Evolutionary conservation across 2,329 filamentous ascomycete species (phyloP).

Genomic region (Botrytis porri): DNA sequence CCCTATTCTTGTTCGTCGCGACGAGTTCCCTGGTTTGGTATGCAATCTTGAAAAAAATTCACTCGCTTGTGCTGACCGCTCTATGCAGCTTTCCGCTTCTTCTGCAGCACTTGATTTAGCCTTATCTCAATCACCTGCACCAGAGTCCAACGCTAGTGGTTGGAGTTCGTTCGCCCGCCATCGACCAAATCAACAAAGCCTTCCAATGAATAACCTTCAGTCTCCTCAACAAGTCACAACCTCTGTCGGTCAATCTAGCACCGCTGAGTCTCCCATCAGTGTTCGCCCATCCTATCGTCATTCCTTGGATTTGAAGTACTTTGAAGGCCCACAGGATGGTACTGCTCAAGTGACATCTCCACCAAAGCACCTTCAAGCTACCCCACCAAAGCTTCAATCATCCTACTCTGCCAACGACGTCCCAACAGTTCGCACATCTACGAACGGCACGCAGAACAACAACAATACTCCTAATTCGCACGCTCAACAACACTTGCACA

Average conservation of each 20-base stretch:
- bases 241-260: conserved; percentile 38
- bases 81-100: conserved; percentile 70
- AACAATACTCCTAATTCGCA: conserved; percentile 52
- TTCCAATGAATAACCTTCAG: conserved; percentile 33
- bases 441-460: conserved; percentile 35
- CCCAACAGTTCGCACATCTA: conserved; percentile 68
- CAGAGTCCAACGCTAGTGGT: conserved; percentile 46
- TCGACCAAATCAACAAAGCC: conserved; percentile 48
- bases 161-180: conserved; percentile 38
- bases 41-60: conserved; percentile 23
- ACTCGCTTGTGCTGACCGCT: conserved; percentile 40
- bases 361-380: conserved; percentile 53
- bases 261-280: conserved; percentile 47
- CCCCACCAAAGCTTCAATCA: conserved; percentile 73
- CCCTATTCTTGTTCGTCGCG: conserved; percentile 72
- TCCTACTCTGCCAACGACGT: conserved; percentile 91
- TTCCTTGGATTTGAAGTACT: conserved; percentile 55
- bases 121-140: conserved; percentile 62
- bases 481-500: conserved; percentile 56
- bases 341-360: conserved; percentile 41
- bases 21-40: conserved; percentile 40
- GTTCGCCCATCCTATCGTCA: conserved; percentile 52
- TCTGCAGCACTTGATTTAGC: conserved; percentile 80
- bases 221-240: conserved; percentile 39
- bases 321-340: conserved; percentile 39